Conservation (phyloP, 1,284 basidiomycete species). For the Crucibulum cyathiforme region DNA sequence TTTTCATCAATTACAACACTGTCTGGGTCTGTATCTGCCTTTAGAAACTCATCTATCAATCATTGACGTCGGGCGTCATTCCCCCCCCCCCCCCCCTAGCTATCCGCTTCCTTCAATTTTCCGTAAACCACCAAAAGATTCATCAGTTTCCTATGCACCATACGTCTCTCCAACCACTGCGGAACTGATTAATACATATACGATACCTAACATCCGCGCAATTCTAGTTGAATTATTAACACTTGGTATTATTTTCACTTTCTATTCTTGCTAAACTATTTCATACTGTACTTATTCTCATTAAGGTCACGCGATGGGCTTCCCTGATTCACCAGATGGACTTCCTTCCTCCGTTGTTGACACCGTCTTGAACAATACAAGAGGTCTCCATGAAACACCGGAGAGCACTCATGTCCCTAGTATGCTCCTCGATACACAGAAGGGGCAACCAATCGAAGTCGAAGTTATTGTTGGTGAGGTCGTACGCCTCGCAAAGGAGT, state of each 20-base stretch:
- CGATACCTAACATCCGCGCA: constrained; percentile 52
- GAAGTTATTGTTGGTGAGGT: constrained; percentile 71
- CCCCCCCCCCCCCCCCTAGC: constrained; percentile 18
- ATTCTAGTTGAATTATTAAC: constrained; percentile 54
- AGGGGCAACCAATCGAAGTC: constrained; percentile 64
- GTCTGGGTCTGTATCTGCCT: constrained; percentile 38
- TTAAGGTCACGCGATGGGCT: constrained; percentile 56
- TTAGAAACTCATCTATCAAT: background rate
- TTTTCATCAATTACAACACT: constrained; percentile 62
- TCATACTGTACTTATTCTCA: background rate
- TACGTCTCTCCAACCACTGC: constrained; percentile 51
- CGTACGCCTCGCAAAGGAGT: constrained; percentile 55
- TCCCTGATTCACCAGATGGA: constrained; percentile 47
- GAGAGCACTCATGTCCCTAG: constrained; percentile 58
- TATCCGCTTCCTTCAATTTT: constrained; percentile 59
- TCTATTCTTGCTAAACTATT: background rate
- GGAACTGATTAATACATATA: constrained; percentile 49
- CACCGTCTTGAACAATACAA: constrained; percentile 46
- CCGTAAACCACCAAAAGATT: constrained; percentile 47
- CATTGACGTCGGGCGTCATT: background rate
- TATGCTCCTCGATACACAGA: constrained; percentile 66
- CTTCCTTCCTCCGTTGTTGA: constrained; percentile 51
- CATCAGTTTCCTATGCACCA: constrained; percentile 39
- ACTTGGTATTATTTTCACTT: constrained; percentile 39
- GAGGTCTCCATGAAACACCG: constrained; percentile 44